Percentiles rank a stretch among this genome's conserved stretches.
Evolutionary conservation across 768 basidiomycete genomes (phyloP).

Genomic region (Rhodotorula graminis): DNA sequence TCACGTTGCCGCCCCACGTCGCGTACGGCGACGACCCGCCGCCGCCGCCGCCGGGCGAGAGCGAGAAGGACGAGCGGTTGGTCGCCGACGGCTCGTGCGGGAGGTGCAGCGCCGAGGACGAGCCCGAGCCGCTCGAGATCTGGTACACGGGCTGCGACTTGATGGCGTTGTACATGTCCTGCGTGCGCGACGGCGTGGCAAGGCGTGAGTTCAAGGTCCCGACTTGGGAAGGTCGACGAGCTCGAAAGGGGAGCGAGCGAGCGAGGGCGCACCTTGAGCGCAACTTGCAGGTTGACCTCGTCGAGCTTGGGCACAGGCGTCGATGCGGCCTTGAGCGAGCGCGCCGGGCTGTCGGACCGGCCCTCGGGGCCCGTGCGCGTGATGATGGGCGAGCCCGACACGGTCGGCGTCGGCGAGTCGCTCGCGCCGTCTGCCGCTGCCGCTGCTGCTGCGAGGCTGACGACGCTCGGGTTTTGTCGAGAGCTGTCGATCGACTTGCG

Average conservation of each 20-base stretch:
- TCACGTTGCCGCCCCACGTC: conserved; percentile 37
- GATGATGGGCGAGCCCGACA: background rate
- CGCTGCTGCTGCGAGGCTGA: background rate
- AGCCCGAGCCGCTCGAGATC: background rate
- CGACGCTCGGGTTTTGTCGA: background rate
- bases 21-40: conserved; percentile 37
- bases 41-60: conserved; percentile 10
- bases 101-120: conserved; percentile 38
- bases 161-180: conserved; percentile 86
- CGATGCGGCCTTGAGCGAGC: background rate
- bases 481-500: conserved; percentile 13
- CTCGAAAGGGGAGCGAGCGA: conserved; percentile 44
- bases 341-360: background rate
- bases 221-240: too few relatives aligned
- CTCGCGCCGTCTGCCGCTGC: background rate
- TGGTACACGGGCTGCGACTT: conserved; percentile 50
- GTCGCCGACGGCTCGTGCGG: conserved; percentile 10
- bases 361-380: background rate
- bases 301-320: conserved; percentile 42
- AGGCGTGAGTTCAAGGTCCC: too few relatives aligned
- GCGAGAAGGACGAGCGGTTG: conserved; percentile 32
- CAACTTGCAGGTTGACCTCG: conserved; percentile 78
- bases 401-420: conserved; percentile 2
- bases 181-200: conserved; percentile 41
- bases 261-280: conserved; percentile 59